Conservation (phyloP, 345 rosid genomes). For the Cardamine resedifolia region DNA sequence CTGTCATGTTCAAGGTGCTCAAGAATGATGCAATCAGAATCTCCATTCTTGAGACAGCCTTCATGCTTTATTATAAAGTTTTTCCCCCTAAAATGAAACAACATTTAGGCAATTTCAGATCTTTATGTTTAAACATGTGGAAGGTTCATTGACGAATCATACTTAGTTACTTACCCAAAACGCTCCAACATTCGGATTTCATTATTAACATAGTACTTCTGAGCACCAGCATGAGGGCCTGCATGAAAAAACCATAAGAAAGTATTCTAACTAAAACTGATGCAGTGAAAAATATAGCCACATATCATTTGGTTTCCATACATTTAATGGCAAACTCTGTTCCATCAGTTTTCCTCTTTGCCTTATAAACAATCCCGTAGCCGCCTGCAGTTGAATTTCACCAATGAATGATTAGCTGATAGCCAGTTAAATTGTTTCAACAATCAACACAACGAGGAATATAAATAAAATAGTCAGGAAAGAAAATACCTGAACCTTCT, state of each 20-base stretch:
- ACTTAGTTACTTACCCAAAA: conserved; percentile 81
- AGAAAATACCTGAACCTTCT: conserved; percentile 83
- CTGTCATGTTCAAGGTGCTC: conserved; percentile 93
- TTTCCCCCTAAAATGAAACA: conserved; percentile 67
- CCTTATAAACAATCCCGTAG: conserved; percentile 88
- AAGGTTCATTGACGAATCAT: conserved; percentile 11
- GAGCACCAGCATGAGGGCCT: conserved; percentile 92
- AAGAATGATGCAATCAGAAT: conserved; percentile 80
- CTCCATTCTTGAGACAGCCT: conserved; percentile 72
- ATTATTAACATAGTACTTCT: conserved; percentile 61
- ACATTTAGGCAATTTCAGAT: conserved; percentile 21
- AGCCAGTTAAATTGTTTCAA: conserved; percentile 7
- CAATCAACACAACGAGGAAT: background rate
- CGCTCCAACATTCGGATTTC: conserved; percentile 85
- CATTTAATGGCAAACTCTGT: conserved; percentile 85
- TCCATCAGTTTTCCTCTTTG: conserved; percentile 70
- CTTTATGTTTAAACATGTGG: background rate
- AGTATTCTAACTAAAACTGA: conserved; percentile 12
- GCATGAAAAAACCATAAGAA: conserved; percentile 34
- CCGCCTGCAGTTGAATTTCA: conserved; percentile 68
- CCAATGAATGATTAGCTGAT: conserved; percentile 1
- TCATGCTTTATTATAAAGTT: conserved; percentile 74
- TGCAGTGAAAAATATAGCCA: conserved; percentile 14
- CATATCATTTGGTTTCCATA: conserved; percentile 40
- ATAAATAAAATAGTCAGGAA: background rate